Percentiles rank a stretch among this genome's conserved stretches.
Conservation (phyloP, 179 eudicot species). For the Camellia oleifera region DNA sequence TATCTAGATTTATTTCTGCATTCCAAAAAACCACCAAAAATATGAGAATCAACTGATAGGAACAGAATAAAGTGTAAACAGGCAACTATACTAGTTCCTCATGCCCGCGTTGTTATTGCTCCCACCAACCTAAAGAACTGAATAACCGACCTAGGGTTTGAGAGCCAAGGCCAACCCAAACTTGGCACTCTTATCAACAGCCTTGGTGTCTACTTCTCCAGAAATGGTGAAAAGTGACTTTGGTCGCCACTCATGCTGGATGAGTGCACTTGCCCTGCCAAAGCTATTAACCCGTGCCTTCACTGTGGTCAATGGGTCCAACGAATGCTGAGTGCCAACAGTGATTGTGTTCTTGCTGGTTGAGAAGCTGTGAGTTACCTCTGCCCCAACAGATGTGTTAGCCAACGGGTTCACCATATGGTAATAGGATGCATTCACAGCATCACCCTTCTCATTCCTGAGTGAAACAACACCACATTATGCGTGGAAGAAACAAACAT, state of each 20-base stretch:
- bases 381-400: constrained; percentile 70
- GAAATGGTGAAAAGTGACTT: constrained; percentile 75
- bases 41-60: not conserved
- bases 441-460: constrained; percentile 80
- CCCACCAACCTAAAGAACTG: constrained; percentile 9
- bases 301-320: constrained; percentile 65
- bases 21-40: constrained; percentile 14
- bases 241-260: constrained; percentile 92
- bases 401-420: constrained; percentile 55
- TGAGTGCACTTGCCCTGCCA: constrained; percentile 63
- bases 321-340: constrained; percentile 60
- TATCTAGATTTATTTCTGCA: constrained; percentile 12
- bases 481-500: not conserved
- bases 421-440: constrained; percentile 66
- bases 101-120: constrained; percentile 5
- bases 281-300: constrained; percentile 70
- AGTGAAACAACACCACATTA: not conserved
- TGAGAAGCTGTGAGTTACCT: constrained; percentile 64
- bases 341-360: constrained; percentile 69
- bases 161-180: constrained; percentile 84
- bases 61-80: constrained; percentile 3
- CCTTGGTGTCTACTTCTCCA: constrained; percentile 77
- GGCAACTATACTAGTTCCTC: not conserved
- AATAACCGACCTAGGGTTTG: constrained; percentile 48
- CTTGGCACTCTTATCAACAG: constrained; percentile 77